Evolutionary conservation across 768 basidiomycete species (phyloP).

Genomic region (Russula ochroleuca): DNA sequence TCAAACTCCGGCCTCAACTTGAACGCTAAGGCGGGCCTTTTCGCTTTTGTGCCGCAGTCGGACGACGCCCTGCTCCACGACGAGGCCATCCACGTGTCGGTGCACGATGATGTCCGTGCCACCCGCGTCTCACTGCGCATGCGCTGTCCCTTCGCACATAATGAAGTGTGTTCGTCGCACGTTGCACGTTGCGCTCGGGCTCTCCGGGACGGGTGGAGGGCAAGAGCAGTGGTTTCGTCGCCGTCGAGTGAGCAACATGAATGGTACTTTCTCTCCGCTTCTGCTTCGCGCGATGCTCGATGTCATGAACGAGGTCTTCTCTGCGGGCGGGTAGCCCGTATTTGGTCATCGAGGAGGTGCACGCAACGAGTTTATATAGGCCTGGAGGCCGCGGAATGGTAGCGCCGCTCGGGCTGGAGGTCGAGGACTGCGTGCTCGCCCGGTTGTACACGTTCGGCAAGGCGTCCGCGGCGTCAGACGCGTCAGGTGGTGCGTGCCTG

Average conservation of each 20-base stretch:
- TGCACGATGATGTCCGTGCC: slow-evolving; percentile 82
- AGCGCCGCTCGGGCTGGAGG: background rate
- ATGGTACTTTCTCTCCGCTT: slow-evolving; percentile 74
- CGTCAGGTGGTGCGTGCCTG: slow-evolving; percentile 67
- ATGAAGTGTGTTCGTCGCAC: slow-evolving; percentile 67
- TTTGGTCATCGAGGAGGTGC: slow-evolving; percentile 78
- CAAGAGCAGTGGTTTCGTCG: slow-evolving; percentile 59
- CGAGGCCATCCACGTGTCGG: slow-evolving; percentile 85
- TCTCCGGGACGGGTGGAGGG: slow-evolving; percentile 54
- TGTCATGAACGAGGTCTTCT: slow-evolving; percentile 43
- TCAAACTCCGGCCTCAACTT: slow-evolving; percentile 93
- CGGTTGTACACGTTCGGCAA: slow-evolving; percentile 92
- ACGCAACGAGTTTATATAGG: slow-evolving; percentile 89
- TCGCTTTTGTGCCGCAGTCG: slow-evolving; percentile 65
- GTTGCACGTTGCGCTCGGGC: slow-evolving; percentile 37
- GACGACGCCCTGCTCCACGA: slow-evolving; percentile 81
- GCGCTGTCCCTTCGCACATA: slow-evolving; percentile 51
- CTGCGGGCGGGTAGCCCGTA: slow-evolving; percentile 57
- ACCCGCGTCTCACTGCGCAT: slow-evolving; percentile 29
- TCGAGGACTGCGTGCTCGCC: background rate
- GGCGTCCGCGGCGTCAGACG: slow-evolving; percentile 70
- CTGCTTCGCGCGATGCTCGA: slow-evolving; percentile 43
- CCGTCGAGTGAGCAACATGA: slow-evolving; percentile 97
- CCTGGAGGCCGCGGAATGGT: slow-evolving; percentile 44
- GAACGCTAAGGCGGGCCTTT: no score